Evolutionary conservation across 768 basidiomycete species (phyloP).

Genomic region (Ramaria sp.): DNA sequence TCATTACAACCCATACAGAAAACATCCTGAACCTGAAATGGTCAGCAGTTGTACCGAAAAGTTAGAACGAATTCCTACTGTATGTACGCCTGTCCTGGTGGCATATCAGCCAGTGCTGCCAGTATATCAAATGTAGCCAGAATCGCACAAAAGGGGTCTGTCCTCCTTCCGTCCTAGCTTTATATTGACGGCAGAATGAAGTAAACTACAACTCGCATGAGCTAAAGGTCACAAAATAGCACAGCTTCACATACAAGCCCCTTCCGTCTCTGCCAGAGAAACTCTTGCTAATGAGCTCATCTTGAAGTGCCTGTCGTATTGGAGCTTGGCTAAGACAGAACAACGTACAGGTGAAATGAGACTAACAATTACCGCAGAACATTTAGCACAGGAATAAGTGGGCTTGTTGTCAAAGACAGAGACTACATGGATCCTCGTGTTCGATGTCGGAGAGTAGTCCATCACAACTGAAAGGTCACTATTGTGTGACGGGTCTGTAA

Average conservation of each 20-base stretch:
- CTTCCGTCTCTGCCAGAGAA: slow-evolving; percentile 78
- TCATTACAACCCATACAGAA: slow-evolving; percentile 75
- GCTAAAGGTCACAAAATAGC: neutral
- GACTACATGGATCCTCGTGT: slow-evolving; percentile 47
- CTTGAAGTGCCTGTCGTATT: slow-evolving; percentile 53
- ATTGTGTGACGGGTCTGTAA: no score
- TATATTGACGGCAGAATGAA: slow-evolving; percentile 70
- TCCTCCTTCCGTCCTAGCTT: slow-evolving; percentile 68
- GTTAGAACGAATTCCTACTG: neutral
- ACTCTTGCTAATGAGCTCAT: slow-evolving; percentile 76
- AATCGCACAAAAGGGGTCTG: slow-evolving; percentile 51
- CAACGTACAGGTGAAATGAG: slow-evolving; percentile 3
- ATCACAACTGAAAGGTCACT: no score
- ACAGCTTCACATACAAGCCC: slow-evolving; percentile 49
- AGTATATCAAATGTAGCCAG: neutral
- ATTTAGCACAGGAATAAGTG: slow-evolving; percentile 57
- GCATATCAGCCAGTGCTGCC: neutral
- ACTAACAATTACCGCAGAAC: slow-evolving; percentile 61
- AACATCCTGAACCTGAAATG: slow-evolving; percentile 50
- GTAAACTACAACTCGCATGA: slow-evolving; percentile 35
- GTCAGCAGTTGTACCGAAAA: neutral
- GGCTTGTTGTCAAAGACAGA: slow-evolving; percentile 55
- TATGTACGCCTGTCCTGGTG: slow-evolving; percentile 9
- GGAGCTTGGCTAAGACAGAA: neutral
- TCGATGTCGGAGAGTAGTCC: slow-evolving; percentile 20